Evolutionary conservation across 2,329 filamentous ascomycete genomes (phyloP).

Genomic region (Pseudogymnoascus sp.): DNA sequence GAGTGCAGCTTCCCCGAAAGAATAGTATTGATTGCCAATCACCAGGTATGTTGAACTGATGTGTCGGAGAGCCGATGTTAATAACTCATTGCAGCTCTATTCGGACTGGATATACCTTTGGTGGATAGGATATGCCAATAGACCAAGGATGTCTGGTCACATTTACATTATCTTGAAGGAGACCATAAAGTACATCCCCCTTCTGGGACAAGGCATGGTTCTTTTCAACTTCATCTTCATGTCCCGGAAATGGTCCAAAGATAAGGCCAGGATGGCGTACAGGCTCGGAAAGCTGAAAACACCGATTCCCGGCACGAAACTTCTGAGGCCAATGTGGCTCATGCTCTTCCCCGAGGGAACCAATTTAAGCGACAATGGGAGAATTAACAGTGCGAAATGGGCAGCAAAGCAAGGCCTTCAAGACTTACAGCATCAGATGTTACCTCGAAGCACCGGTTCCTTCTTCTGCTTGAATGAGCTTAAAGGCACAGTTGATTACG

Average conservation of each 20-base stretch:
- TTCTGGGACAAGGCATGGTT: slow-evolving; percentile 73
- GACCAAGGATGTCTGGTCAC: slow-evolving; percentile 69
- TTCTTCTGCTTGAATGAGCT: slow-evolving; percentile 73
- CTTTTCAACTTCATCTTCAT: slow-evolving; percentile 89
- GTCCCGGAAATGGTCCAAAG: slow-evolving; percentile 78
- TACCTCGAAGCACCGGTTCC: slow-evolving; percentile 73
- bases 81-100: slow-evolving; percentile 49
- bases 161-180: slow-evolving; percentile 89
- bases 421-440: slow-evolving; percentile 64
- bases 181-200: slow-evolving; percentile 70
- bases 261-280: slow-evolving; percentile 66
- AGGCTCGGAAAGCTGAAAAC: slow-evolving; percentile 62
- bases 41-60: slow-evolving; percentile 46
- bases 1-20: slow-evolving; percentile 75
- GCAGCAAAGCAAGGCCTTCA: slow-evolving; percentile 65
- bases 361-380: slow-evolving; percentile 64
- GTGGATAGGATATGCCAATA: slow-evolving; percentile 83
- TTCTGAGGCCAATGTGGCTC: slow-evolving; percentile 75
- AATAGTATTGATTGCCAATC: slow-evolving; percentile 77
- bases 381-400: slow-evolving; percentile 64
- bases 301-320: slow-evolving; percentile 41
- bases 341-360: slow-evolving; percentile 83
- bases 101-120: slow-evolving; percentile 89
- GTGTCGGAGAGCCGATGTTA: slow-evolving; percentile 16
- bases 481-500: slow-evolving; percentile 64